phyloP scores from a whole-genome alignment of 306 rosid genomes.

The Astragalus glycyphyllos region DNA sequence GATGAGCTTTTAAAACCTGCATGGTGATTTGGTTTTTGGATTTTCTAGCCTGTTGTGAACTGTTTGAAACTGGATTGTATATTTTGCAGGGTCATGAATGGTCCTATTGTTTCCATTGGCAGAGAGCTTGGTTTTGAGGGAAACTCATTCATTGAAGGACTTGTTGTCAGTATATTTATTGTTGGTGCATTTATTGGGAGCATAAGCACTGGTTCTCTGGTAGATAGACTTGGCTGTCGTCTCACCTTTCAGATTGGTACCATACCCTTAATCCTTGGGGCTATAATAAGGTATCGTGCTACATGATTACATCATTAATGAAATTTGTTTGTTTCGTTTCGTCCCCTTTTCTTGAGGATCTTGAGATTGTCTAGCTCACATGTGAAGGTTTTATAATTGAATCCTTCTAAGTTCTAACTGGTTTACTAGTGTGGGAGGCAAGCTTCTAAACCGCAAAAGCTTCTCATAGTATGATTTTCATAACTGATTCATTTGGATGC shows the following conservation, averaged over 20 bases:
- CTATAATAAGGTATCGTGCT: conserved; percentile 65
- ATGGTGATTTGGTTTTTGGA: neutral
- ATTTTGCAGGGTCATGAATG: conserved; percentile 80
- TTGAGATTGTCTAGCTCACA: conserved; percentile 32
- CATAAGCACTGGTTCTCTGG: conserved; percentile 68
- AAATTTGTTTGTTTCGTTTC: conserved; percentile 3
- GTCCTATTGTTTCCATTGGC: conserved; percentile 84
- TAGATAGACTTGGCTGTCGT: conserved; percentile 86
- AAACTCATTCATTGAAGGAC: conserved; percentile 79
- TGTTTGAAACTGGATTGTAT: conserved; percentile 32
- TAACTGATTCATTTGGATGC: conserved; percentile 9
- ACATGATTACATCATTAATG: neutral
- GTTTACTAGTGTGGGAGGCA: too few relatives aligned
- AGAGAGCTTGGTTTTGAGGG: conserved; percentile 90
- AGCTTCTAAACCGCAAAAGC: neutral
- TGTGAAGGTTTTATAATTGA: neutral
- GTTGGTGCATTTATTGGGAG: conserved; percentile 94
- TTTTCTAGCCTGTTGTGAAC: conserved; percentile 11
- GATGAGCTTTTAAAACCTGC: neutral
- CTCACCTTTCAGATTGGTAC: conserved; percentile 76
- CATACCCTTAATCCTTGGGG: conserved; percentile 84
- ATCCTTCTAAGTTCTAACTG: neutral
- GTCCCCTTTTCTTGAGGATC: conserved; percentile 11
- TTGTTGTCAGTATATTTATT: conserved; percentile 87
- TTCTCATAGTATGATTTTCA: conserved; percentile 24